Base-by-base conservation (phyloP, 805 yeast genomes). In the Schwanniomyces yamadae region DNA sequence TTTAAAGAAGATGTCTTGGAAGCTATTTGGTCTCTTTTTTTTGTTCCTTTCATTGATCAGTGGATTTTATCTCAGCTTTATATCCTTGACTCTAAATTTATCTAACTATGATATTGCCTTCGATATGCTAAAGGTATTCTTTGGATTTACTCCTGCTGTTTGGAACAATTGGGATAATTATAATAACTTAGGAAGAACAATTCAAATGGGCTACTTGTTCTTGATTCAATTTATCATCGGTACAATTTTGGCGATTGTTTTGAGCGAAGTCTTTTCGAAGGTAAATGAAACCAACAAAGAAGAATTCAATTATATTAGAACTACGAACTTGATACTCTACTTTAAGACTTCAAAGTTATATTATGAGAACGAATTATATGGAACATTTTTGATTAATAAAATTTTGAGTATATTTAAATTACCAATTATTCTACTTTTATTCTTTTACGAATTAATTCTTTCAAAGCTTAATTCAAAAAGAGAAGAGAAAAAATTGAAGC, bases 81-180 rank as follows among this genome's bases (percentile, higher is more conserved):
- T 77, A 6, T 63, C 73, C 30, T 59, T 75, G 26, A 75, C 76
- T 4, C 48, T 62, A 9, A 69, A 69, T 33, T 50, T 65, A 23
- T 57, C 67, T 33, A 57, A 72, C 13, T 52, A 58, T 24, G 63
- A 69, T 23, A 75, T 77, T 15, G 71, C 77, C 10, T 75, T 69
- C 47, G 77, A 71, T 39, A 62, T 75, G 63, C 52, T 75, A 29
- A 73, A 74, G 49, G 60, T 77, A 3, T 65, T 77, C 41, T 76
- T 75, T 49, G 82, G 82, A 0, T 77, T 72, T 49, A 77, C 82
- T 1, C 81, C 82, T 0, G 74, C 80, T 0, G 80, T 77, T 3
- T 77, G 82, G 82, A 63, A 65, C 30, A 71, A 69, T 36, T 76
- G 81, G 81, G 54, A 60, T 23, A 57, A 62, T 34, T 77, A 72